Evolutionary conservation across 768 basidiomycete genomes (phyloP), one percentile per base, ranked within the genome.

Genomic region (Mycena albidolilacea): DNA sequence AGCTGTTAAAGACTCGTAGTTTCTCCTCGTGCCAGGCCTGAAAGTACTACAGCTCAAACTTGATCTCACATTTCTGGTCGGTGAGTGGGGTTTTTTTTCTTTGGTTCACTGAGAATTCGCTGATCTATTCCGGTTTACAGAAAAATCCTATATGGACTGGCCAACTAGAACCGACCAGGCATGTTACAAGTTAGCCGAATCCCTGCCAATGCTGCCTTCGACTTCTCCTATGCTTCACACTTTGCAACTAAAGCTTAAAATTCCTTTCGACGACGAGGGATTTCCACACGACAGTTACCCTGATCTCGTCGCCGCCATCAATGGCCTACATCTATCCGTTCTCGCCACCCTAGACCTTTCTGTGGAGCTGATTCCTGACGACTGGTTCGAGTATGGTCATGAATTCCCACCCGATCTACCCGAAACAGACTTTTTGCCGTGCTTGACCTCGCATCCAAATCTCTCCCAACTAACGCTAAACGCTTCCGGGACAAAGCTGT

Each of bases 21-120:
- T 68, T 17, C 1, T 72, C 3, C 67, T 58, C 2, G 50, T 50
- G 6, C 35, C 21, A 17, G 21, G 46, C 2, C 55, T 72, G 6
- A 37, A 72, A 38, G 52, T 58, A 7, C 48, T 72, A 0, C 23
- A 62, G 21, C 50, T 72, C 1, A n/a, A 61, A 14, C 8, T 72
- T 8, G 23, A 37, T 30, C 30, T 30, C 30, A 30, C 30, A 30
- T 30, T 30, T 30, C 30, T 30, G 30, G 30, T 30, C 30, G 30
- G 30, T 30, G 30, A 30, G 30, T 30, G 30, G 30, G 30, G n/a
- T n/a, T n/a, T n/a, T 30, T 30, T 2, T 30, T 30, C 3, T 30
- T 30, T 30, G 30, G 30, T 30, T 30, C 30, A 30, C 30, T 30
- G 30, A 30, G 3, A 30, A 30, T 30, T 30, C 30, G 4, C 30